Evolutionary conservation across 257 asterid genomes (phyloP), one percentile per base, ranked within the genome.

Genomic region (Cinchona pubescens): DNA sequence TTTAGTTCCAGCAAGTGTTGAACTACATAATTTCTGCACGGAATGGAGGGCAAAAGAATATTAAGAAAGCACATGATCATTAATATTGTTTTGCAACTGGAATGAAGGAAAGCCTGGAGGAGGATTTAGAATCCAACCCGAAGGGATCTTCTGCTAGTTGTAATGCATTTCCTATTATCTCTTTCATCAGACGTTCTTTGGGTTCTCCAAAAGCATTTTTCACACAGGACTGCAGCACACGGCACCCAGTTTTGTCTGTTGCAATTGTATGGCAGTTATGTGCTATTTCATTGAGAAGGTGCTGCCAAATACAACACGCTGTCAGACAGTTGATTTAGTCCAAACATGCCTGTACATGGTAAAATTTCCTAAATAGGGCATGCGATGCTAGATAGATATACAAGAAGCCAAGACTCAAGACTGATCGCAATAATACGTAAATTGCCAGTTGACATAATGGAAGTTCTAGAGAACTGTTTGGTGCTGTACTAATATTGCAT

Each of bases 11-110:
- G 82, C 73, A 91, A 83, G 76, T 85, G 88, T 83, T 93, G 98
- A 80, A 91, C 88, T 76, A 93, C 98, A 56, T 91, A 93, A 85
- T 93, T 93, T 53, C 98, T 93, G 61, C 2, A 79, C 40, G 60
- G 34, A 15, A 75, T 77, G 73, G 46, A 80, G 69, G 48, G 29
- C 7, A 37, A 40, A 30, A 29, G 64, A 35, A 59, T 59, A 59
- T 59, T 29, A n/a, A 15, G 69, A 60, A 60, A 69, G 25, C 3
- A 25, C 19, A 11, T 15, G 38, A 53, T 74, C 19, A 69, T 70
- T 25, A 38, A 34, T 46, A 67, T 23, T 23, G 61, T 3, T 53
- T 53, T 45, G 40, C 51, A 73, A 46, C 73, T 61, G 43, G 46
- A 5, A 72, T 25, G 6, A 51, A 73, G 73, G 42, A 70, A 69